These are phyloP conservation scores for Phanerodontia chrysosporium DNA, from an alignment of 768 basidiomycete species.

Conservation along the genomic window DNA sequence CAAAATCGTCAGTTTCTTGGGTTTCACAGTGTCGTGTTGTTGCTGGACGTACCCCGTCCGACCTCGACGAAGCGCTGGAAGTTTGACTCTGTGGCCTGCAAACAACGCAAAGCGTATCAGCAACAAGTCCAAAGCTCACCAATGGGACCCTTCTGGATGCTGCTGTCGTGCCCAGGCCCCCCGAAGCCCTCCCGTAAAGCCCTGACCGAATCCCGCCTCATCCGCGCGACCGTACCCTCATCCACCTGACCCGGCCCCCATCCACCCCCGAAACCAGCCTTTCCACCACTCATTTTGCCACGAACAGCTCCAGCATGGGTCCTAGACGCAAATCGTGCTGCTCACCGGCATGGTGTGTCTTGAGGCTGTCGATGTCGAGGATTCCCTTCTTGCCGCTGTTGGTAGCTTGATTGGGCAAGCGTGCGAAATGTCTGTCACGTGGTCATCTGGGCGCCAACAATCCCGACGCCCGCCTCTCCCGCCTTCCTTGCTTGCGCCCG, in stretches of 20 bases:
- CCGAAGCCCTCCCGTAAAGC: not conserved
- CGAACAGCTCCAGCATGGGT: conserved; percentile 4
- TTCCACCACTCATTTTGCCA: conserved; percentile 1
- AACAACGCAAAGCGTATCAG: not conserved
- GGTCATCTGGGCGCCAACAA: not conserved
- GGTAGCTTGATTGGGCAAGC: not conserved
- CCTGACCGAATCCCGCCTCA: conserved; percentile 12
- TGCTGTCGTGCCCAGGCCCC: not conserved
- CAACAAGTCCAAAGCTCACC: not conserved
- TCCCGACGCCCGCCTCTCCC: not conserved
- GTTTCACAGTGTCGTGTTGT: not conserved
- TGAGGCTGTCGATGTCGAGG: conserved; percentile 17
- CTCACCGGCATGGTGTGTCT: conserved; percentile 26
- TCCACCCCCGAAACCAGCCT: conserved; percentile 7
- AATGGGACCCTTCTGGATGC: not conserved
- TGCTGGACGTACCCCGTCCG: conserved; percentile 70
- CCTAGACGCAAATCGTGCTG: conserved; percentile 11
- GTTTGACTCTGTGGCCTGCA: conserved; percentile 47
- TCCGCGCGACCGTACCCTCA: conserved; percentile 16
- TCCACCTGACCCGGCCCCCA: conserved; percentile 17
- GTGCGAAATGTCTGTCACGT: conserved; percentile 2
- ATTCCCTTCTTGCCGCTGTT: conserved; percentile 8
- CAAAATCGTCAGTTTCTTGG: conserved; percentile 4
- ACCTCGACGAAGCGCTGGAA: conserved; percentile 99
- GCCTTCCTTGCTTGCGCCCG: not conserved